Base-by-base conservation (phyloP, 495 filamentous ascomycete genomes). In the Podospora bellae-mahoneyi region DNA sequence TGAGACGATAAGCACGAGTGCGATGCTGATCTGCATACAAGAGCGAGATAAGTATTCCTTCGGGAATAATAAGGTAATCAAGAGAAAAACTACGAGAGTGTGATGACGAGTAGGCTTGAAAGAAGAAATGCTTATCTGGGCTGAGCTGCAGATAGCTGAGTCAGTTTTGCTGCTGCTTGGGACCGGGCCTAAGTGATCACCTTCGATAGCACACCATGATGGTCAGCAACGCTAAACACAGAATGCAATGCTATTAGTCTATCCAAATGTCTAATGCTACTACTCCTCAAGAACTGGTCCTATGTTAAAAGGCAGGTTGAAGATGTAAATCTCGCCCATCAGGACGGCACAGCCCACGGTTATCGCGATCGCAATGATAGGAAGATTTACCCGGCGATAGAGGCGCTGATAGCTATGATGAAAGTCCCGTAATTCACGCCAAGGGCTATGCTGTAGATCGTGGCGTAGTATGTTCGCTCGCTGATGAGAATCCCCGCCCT, bases 371-470 rank as follows among this genome's bases (percentile, higher is more conserved):
- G 84, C 84, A 70, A 91, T 90, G 64, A 91, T 89, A n/a, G 86
- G 86, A 10, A 90, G 74, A 72, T 90, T 91, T 54, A 87, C 85
- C 9, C 88, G 58, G 88, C 88, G 23, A 91, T 76, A 7, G 87
- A 88, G 7, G 87, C 88, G 69, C 85, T 88, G 73, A 91, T 88
- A 0, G 87, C 85, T 3, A 84, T 84, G 75, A 86, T 88, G 72
- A 90, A 91, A 16, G 88, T 88, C 57, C 88, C 88, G 67, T 83
- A 90, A 76, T 91, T 90, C 71, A 90, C 86, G 20, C 87, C 87
- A 5, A 91, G 73, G 0, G 88, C 88, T 86, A 90, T 89, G 75
- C 81, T 83, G 74, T 90, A 91, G 0, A 90, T 81, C 1, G 88
- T 86, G 1, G 84, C 88, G 86, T 86, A 90, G 75, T 89, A 88